Conservation (phyloP, 208 protist genomes). For the Herpetomonas samuelpessoai region DNA sequence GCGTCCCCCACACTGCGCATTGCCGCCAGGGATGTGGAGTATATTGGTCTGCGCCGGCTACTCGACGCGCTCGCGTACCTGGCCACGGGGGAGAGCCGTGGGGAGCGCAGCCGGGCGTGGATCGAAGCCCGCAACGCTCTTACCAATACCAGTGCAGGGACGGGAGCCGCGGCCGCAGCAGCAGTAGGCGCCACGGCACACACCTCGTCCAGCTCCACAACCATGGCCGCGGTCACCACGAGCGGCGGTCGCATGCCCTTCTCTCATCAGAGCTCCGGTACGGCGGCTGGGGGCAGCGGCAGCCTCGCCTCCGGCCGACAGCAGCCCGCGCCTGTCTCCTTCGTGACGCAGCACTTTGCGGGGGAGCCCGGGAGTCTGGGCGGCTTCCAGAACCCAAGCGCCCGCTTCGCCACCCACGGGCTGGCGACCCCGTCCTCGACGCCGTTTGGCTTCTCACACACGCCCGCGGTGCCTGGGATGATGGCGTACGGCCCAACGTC, state of each 20-base stretch:
- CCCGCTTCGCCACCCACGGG: not conserved
- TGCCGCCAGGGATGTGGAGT: conserved; percentile 4
- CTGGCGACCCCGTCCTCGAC: not conserved
- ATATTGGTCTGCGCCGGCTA: conserved; percentile 4
- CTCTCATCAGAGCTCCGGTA: not conserved
- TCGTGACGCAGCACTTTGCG: not conserved
- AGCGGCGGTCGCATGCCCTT: too few relatives aligned
- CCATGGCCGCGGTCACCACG: too few relatives aligned
- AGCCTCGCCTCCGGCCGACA: not conserved
- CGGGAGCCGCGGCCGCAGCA: too few relatives aligned
- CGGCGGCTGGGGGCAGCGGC: not conserved
- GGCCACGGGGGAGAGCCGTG: conserved; percentile 9
- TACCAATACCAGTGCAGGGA: not conserved
- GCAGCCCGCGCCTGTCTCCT: not conserved
- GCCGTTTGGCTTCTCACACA: not conserved
- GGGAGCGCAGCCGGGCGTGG: conserved; percentile 2
- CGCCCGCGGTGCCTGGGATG: too few relatives aligned
- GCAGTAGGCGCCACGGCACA: too few relatives aligned
- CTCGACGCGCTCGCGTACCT: conserved; percentile 10
- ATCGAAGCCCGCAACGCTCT: not conserved
- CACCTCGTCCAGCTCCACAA: too few relatives aligned
- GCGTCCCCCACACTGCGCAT: not conserved
- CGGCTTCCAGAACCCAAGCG: not conserved
- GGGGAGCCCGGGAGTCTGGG: not conserved
- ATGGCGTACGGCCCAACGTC: too few relatives aligned